phyloP scores from a whole-genome alignment of 2,329 filamentous ascomycete genomes.

The Aotearoamyces nothofagi region DNA sequence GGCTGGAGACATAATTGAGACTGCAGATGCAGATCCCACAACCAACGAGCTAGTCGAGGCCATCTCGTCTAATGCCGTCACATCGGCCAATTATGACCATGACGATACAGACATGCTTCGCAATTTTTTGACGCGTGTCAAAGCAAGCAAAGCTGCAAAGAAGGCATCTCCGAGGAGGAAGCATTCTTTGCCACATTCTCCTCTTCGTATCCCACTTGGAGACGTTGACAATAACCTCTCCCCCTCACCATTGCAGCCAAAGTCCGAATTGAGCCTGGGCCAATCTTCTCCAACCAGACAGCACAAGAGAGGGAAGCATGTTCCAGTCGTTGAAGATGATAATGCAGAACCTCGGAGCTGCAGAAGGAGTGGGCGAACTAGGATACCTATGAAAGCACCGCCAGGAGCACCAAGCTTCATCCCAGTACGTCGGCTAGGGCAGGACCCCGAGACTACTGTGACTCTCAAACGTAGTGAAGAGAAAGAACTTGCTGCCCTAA shows the following conservation, averaged over 20 bases:
- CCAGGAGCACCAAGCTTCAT: slow-evolving; percentile 16
- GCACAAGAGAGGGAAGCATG: slow-evolving; percentile 6
- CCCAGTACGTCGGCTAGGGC: slow-evolving; percentile 16
- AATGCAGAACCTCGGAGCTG: slow-evolving; percentile 7
- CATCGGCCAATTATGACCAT: slow-evolving; percentile 5
- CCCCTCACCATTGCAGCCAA: slow-evolving; percentile 9
- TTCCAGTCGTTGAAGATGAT: slow-evolving; percentile 7
- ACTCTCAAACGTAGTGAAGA: slow-evolving; percentile 21
- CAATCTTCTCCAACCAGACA: slow-evolving; percentile 8
- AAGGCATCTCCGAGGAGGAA: slow-evolving; percentile 12
- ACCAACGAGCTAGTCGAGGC: no score
- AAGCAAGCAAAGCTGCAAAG: slow-evolving; percentile 21
- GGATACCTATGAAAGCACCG: slow-evolving; percentile 11
- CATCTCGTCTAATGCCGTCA: background rate
- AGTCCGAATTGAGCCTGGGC: slow-evolving; percentile 13
- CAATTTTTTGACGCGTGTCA: slow-evolving; percentile 21
- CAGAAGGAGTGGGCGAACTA: slow-evolving; percentile 18
- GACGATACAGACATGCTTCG: slow-evolving; percentile 22
- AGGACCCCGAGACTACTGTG: slow-evolving; percentile 16
- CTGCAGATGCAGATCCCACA: no score
- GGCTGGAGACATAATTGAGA: no score
- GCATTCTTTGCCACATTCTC: slow-evolving; percentile 17
- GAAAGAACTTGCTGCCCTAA: slow-evolving; percentile 26
- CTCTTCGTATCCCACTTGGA: slow-evolving; percentile 15
- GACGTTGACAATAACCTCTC: slow-evolving; percentile 9